These are phyloP conservation scores for Larix kaempferi DNA, from an alignment of 75 land plant species.

Conservation along the genomic window DNA sequence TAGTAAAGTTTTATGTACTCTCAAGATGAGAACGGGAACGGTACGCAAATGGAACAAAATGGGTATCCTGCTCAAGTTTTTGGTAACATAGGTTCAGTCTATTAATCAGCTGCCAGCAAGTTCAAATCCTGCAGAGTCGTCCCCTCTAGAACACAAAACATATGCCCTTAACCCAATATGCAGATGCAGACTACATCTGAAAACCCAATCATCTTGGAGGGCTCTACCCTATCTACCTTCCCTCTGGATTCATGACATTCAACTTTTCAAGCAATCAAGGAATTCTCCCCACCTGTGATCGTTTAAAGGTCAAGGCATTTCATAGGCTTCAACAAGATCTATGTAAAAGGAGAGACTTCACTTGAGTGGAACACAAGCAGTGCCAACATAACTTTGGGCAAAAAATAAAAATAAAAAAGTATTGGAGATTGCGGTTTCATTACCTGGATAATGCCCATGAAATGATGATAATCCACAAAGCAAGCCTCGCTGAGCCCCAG, in stretches of 20 bases:
- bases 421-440: not conserved
- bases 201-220: not conserved
- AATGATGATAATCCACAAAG: not conserved
- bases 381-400: not conserved
- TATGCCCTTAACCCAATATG: not conserved
- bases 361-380: not conserved
- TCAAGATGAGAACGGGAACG: too few species aligned
- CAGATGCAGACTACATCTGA: not conserved
- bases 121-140: not conserved
- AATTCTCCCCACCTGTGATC: slow-evolving; percentile 6
- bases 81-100: too few species aligned
- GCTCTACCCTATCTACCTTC: not conserved
- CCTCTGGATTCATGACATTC: not conserved
- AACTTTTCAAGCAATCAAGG: not conserved
- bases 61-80: too few species aligned
- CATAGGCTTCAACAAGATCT: not conserved
- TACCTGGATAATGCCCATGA: slow-evolving; percentile 5
- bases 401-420: not conserved
- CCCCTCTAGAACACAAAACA: not conserved
- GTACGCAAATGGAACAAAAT: too few species aligned
- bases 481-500: not conserved
- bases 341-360: not conserved
- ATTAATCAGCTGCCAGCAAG: too few species aligned
- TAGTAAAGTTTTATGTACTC: too few species aligned
- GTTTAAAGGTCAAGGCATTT: not conserved